These are phyloP conservation scores for Mycena rebaudengoi DNA, from an alignment of 768 basidiomycete genomes.

Conservation along the genomic window DNA sequence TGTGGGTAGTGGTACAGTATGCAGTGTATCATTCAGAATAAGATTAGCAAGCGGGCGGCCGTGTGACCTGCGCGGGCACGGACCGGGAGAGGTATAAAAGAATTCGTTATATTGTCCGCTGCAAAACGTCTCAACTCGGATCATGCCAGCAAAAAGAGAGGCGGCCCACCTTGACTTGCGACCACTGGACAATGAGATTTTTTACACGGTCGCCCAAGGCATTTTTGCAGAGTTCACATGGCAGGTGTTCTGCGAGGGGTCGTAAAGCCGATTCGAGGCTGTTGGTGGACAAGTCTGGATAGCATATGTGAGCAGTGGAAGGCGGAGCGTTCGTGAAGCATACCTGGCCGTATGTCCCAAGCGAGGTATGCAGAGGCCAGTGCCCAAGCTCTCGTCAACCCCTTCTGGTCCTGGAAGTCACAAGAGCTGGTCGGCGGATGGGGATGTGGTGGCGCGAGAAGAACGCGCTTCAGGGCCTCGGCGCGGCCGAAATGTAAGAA, in stretches of 20 bases:
- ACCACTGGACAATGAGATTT: slow-evolving; percentile 78
- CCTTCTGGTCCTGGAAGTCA: slow-evolving; percentile 82
- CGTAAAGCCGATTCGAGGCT: slow-evolving; percentile 77
- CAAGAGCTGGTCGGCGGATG: slow-evolving; percentile 76
- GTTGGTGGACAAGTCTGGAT: slow-evolving; percentile 75
- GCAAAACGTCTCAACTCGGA: slow-evolving; percentile 6
- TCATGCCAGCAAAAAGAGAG: slow-evolving; percentile 2
- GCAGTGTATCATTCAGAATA: slow-evolving; percentile 13
- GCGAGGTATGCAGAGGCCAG: slow-evolving; percentile 84
- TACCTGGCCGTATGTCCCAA: slow-evolving; percentile 86
- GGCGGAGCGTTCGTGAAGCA: slow-evolving; percentile 24
- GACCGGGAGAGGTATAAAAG: background rate
- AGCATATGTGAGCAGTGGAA: background rate
- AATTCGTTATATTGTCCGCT: slow-evolving; percentile 66
- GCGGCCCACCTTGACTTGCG: slow-evolving; percentile 71
- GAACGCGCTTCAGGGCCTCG: slow-evolving; percentile 82
- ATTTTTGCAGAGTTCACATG: slow-evolving; percentile 73
- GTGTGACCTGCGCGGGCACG: background rate
- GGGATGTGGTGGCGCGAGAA: slow-evolving; percentile 77
- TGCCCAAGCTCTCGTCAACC: slow-evolving; percentile 82
- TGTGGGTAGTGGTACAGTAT: slow-evolving; percentile 24
- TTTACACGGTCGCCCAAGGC: slow-evolving; percentile 73
- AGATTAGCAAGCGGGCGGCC: background rate
- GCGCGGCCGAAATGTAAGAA: slow-evolving; percentile 85
- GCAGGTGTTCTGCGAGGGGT: slow-evolving; percentile 73